phyloP scores from a whole-genome alignment of 2,329 filamentous ascomycete species.

The Neonectria ditissima region DNA sequence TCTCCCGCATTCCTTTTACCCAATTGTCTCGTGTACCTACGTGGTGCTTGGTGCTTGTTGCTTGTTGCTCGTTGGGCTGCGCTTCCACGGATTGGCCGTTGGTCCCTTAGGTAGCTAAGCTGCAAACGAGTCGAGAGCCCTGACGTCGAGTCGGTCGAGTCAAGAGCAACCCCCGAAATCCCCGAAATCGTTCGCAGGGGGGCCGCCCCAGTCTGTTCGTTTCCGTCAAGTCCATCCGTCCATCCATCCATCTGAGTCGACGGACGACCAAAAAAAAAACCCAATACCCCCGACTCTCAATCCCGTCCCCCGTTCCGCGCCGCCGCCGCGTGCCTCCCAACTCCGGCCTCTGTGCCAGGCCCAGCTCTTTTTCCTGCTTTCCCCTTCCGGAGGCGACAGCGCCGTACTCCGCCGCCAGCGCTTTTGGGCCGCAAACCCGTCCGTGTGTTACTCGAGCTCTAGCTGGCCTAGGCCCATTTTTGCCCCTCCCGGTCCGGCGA shows the following conservation, averaged over 20 bases:
- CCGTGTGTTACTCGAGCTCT: conserved; percentile 22
- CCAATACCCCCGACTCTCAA: conserved; percentile 23
- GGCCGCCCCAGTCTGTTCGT: conserved; percentile 18
- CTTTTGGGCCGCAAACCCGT: conserved; percentile 13
- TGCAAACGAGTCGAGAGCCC: conserved; percentile 6
- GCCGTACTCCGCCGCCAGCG: conserved; percentile 23
- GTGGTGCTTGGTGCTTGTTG: not conserved
- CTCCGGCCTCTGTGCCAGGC: not conserved
- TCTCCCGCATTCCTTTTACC: conserved; percentile 26
- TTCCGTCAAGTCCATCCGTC: conserved; percentile 19
- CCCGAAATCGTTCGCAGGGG: conserved; percentile 7
- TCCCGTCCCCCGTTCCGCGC: not conserved
- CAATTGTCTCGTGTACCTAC: conserved; percentile 19
- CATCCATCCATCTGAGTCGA: conserved; percentile 13
- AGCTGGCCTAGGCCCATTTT: conserved; percentile 13
- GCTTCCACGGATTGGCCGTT: conserved; percentile 2
- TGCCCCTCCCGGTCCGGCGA: conserved; percentile 25
- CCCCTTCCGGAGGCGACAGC: conserved; percentile 18
- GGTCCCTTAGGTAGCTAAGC: not conserved
- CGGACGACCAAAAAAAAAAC: conserved; percentile 1
- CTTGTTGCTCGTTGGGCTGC: not conserved
- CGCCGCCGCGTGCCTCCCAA: conserved; percentile 2
- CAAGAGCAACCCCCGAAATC: conserved; percentile 1
- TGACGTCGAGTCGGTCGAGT: not conserved
- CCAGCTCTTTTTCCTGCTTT: conserved; percentile 2